Percentiles rank a stretch among this genome's conserved stretches.
Evolutionary conservation across 768 basidiomycete species (phyloP).

Genomic region (Naganishia kalamii): DNA sequence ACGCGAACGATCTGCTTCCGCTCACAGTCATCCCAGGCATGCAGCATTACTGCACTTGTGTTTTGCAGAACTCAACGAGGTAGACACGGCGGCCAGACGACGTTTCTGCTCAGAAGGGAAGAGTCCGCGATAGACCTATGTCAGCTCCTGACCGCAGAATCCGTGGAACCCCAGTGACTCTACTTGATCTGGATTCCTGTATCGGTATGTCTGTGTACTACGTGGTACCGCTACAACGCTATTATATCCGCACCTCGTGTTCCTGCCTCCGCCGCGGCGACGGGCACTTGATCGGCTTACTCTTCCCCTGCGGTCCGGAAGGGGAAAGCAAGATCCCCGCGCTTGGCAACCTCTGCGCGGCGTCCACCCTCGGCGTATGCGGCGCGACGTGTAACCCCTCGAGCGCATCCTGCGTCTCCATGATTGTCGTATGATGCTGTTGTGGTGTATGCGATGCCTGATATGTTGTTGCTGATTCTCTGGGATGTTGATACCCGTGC

Average conservation of each 20-base stretch:
- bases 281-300: constrained; percentile 11
- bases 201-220: background rate
- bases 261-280: background rate
- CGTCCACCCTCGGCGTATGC: background rate
- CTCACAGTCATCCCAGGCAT: too few species aligned
- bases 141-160: too few species aligned
- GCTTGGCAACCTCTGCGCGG: background rate
- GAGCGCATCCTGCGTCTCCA: background rate
- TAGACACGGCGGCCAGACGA: too few species aligned
- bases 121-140: too few species aligned
- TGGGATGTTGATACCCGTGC: background rate
- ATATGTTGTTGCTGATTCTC: background rate
- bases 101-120: too few species aligned
- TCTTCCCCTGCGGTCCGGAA: background rate
- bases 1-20: too few species aligned
- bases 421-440: background rate
- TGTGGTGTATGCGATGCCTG: background rate
- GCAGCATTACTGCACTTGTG: too few species aligned
- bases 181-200: too few species aligned
- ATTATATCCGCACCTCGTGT: constrained; percentile 10
- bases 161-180: too few species aligned
- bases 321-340: too few species aligned
- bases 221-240: background rate
- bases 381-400: background rate
- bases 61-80: too few species aligned